These are phyloP conservation scores for Lithocarpus polystachyus DNA, from an alignment of 306 rosid genomes.

Conservation along the genomic window DNA sequence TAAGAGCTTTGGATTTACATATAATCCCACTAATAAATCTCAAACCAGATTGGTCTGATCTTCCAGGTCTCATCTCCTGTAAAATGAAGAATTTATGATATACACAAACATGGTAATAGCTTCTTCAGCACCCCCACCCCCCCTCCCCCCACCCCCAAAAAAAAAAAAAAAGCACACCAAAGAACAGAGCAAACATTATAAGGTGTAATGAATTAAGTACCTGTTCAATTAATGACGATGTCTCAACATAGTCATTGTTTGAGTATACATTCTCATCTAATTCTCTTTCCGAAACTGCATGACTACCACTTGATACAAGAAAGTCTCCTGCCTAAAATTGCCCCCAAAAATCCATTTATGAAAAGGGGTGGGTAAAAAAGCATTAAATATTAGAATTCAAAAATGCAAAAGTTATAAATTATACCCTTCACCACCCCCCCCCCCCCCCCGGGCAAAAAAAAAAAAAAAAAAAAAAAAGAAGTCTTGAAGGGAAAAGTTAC, in stretches of 20 bases:
- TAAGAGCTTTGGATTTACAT: constrained; percentile 74
- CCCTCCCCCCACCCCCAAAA: too few relatives aligned
- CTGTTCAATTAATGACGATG: constrained; percentile 80
- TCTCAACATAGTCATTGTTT: constrained; percentile 57
- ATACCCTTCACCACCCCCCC: background rate
- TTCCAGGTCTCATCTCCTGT: constrained; percentile 75
- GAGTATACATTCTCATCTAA: constrained; percentile 71
- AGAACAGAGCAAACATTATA: constrained; percentile 10
- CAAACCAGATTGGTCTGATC: constrained; percentile 77
- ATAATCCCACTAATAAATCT: constrained; percentile 94
- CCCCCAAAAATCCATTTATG: constrained; percentile 15
- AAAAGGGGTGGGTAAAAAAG: constrained; percentile 12
- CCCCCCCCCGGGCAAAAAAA: too few relatives aligned
- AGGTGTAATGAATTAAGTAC: constrained; percentile 34
- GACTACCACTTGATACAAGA: constrained; percentile 69
- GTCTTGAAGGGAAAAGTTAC: background rate
- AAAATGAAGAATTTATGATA: constrained; percentile 23
- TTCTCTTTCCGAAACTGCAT: constrained; percentile 64
- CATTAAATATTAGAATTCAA: background rate
- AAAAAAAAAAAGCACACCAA: background rate
- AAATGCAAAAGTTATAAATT: constrained; percentile 1
- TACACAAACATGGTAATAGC: constrained; percentile 22
- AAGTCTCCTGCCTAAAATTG: constrained; percentile 76
- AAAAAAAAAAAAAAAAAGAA: too few relatives aligned
- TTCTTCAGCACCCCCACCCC: background rate